Evolutionary conservation across 768 basidiomycete species (phyloP), one percentile per base, ranked within the genome.

Genomic region (Trametes villosa): DNA sequence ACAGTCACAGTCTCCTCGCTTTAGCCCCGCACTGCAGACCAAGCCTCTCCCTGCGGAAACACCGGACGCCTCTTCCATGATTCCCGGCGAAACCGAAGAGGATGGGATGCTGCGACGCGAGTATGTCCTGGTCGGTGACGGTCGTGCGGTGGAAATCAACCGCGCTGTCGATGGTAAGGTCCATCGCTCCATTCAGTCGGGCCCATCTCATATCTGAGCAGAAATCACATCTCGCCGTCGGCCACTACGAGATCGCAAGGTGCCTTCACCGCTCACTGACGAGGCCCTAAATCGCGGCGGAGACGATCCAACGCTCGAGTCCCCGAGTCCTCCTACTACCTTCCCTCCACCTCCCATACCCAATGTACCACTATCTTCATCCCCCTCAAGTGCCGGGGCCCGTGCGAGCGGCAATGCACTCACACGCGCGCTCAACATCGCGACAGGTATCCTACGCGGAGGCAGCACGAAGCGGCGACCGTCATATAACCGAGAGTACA

Each of bases 61-160:
- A 0, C 84, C 86, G 40, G 81, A 84, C 38, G 85, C 81, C 2
- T 91, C 36, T 38, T 38, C 90, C 0, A 72, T 83, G 57, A 92
- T 92, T 52, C 91, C 91, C 12, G 91, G 91, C 3, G 91, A 93
- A 71, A 89, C 87, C 0, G 91, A 92, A 68, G 91, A 93, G 69
- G 91, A 92, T 68, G 89, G 89, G 0, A 77, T 87, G 50, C 79
- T 93, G 49, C 82, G 89, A 53, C 83, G 86, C 63, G 96, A 98
- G 69, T 99, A 99, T 67, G 96, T 98, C 0, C 83, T 99, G 1
- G 92, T 98, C 1, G 95, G 90, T 42, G 94, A 99, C 72, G 86
- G 84, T 54, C 82, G 88, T 50, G 92, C 92, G 2, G 91, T 98
- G 2, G 96, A 98, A 71, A 93, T 98, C 72, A 94, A 93, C 71